Base-by-base conservation (phyloP, 2,329 filamentous ascomycete species). In the Aspergillus ochraceoroseus region DNA sequence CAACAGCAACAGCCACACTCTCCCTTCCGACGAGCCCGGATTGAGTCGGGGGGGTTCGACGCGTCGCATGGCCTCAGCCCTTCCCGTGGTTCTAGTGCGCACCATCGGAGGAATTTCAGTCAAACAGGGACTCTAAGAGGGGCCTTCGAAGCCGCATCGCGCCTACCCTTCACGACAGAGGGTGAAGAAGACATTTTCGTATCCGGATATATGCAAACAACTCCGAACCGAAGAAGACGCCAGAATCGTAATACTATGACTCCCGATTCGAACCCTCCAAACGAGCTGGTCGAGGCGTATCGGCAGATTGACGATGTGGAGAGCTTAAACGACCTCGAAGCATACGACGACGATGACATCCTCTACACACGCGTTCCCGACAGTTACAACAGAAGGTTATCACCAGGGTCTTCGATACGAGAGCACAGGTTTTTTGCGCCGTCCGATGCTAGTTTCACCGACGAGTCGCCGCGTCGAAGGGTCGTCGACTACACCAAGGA, bases 221-320 rank as follows among this genome's bases (percentile, higher is more conserved):
- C 54, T 30, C 55, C 61, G 28, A 67, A 63, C 49, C 57, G 46
- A 19, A 54, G 44, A 32, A 52, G 52, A 35, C 56, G 53, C 19
- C 53, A 54, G 14, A 51, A 46, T 6, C 33, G 49, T 27, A 46
- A 51, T 41, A 39, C 44, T 18, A 51, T 49, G 14, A 67, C 62
- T 7, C 62, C 65, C 2, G 52, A 58, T 9, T 63, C 63, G 3
- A 67, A 62, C 28, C 65, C 67, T 2, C 66, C 65, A 11, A 54
- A 54, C 18, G 68, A 65, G 34, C 44, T 66, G 6, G 52, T 52
- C 7, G 66, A 70, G 32, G 52, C 57, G 4, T 70, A 71, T 44
- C 55, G 55, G 33, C 56, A 57, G 44, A 67, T 68, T 38, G 57
- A 64, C 12, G 63, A 66, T 29, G 64, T 61, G 25, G 60, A 63